These are phyloP conservation scores for Combretum micranthum DNA, from an alignment of 345 rosid species.

Conservation along the genomic window DNA sequence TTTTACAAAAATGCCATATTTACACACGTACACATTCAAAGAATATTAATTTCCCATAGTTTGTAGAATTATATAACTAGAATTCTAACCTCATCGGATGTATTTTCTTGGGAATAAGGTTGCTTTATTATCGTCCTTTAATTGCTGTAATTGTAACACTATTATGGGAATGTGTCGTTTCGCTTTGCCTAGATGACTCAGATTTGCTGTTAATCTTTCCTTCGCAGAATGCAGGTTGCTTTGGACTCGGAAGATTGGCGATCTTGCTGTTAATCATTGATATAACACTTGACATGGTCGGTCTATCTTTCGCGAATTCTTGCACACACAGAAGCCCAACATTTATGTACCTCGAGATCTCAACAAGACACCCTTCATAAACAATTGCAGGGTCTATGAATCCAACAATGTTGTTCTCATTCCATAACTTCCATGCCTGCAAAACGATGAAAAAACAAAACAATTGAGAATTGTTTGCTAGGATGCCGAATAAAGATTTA, in stretches of 20 bases:
- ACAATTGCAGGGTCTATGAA: slow-evolving; percentile 5
- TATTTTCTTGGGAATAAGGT: no score
- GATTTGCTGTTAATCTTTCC: neutral
- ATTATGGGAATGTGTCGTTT: neutral
- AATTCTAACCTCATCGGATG: no score
- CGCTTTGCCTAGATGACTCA: neutral
- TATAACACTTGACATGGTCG: slow-evolving; percentile 3
- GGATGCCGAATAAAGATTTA: neutral
- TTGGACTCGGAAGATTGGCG: slow-evolving; percentile 12
- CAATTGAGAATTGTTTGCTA: neutral
- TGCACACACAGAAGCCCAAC: slow-evolving; percentile 17
- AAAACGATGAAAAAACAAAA: neutral
- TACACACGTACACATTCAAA: no score
- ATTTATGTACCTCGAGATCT: slow-evolving; percentile 11
- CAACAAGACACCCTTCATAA: neutral
- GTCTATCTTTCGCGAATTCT: slow-evolving; percentile 9
- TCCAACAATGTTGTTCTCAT: slow-evolving; percentile 6
- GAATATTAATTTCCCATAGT: no score
- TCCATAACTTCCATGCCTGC: slow-evolving; percentile 17
- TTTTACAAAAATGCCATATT: no score
- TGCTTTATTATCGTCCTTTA: slow-evolving; percentile 8
- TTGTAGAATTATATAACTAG: no score
- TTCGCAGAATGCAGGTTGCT: slow-evolving; percentile 13
- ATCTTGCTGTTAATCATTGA: slow-evolving; percentile 19
- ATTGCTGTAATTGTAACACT: neutral